Base-by-base conservation (phyloP, 2,329 filamentous ascomycete species). In the Beauveria pseudobassiana region DNA sequence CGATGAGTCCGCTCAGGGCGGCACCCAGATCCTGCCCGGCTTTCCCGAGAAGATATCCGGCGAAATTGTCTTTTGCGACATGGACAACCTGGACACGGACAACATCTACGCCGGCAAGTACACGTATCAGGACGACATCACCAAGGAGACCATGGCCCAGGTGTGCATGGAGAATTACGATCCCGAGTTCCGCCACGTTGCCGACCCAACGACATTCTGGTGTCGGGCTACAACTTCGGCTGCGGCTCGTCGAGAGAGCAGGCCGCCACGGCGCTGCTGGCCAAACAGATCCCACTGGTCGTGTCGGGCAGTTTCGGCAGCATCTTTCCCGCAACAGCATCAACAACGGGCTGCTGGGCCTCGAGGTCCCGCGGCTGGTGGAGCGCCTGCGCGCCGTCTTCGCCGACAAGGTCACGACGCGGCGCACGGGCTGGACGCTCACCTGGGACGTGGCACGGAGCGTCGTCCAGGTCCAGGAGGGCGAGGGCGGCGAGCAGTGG, bases 101-200 rank as follows among this genome's bases (percentile, higher is more conserved):
- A 87, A 84, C 59, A 96, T 98, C 72, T 98, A 98, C 73, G 26
- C 62, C 1, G 70, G 90, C 5, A 92, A 93, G 71, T 92, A 91
- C 73, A 97, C 93, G 0, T 98, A 98, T 75, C 91, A 96, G 71
- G 93, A 98, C 70, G 83, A 90, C 68, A 81, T 98, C 1, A 77
- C 89, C 0, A 78, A 76, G 0, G 88, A 91, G 64, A 85, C 85
- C 62, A 97, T 98, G 93, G 91, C 91, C 0, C 79, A 89, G 66
- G 92, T 93, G 0, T 93, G 89, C 74, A 97, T 98, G 92, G 83
- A 89, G 72, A 98, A 98, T 80, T 98, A 96, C 76, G 93, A 98
- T 71, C 76, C 82, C 0, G 72, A 78, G 0, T 97, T 97, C 72
- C 74, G 80, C 10, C 73, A 76, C 1, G 78, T 87, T 42, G 87